Conservation (phyloP, 1,284 basidiomycete species). For the Melampsora abietis-canadensis region DNA sequence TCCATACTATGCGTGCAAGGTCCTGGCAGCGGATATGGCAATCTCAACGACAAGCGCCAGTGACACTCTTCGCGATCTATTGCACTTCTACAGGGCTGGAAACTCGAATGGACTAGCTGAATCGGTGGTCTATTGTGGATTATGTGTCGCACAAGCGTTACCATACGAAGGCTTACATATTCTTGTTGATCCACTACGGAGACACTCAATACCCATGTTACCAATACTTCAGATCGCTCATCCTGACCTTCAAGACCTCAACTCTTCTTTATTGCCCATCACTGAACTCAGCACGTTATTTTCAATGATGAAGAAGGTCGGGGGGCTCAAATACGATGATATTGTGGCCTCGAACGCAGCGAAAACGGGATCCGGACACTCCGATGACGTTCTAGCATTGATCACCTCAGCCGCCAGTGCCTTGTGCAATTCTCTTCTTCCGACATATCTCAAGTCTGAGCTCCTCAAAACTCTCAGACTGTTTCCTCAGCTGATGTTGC, state of each 20-base stretch:
- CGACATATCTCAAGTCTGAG: not conserved
- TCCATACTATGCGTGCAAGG: not conserved
- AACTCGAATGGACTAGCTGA: not conserved
- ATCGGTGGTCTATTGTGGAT: not conserved
- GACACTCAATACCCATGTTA: not conserved
- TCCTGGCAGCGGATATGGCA: not conserved
- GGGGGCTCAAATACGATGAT: not conserved
- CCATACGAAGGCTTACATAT: conserved; percentile 1
- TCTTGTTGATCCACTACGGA: not conserved
- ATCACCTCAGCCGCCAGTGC: conserved; percentile 1
- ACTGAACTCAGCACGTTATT: not conserved
- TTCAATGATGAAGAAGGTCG: not conserved
- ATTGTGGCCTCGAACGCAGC: conserved; percentile 1
- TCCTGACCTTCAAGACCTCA: not conserved
- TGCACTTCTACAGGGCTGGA: not conserved
- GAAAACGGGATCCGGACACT: not conserved
- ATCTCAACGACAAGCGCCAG: not conserved
- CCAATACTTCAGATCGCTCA: not conserved
- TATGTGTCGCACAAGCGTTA: conserved; percentile 1
- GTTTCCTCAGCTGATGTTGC: not conserved
- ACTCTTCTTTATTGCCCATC: not conserved
- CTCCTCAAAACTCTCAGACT: not conserved
- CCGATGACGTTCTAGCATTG: not conserved
- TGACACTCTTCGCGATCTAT: not conserved
- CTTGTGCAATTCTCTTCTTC: not conserved